Conservation (phyloP, 805 yeast genomes). For the Teunomyces pallodes region DNA sequence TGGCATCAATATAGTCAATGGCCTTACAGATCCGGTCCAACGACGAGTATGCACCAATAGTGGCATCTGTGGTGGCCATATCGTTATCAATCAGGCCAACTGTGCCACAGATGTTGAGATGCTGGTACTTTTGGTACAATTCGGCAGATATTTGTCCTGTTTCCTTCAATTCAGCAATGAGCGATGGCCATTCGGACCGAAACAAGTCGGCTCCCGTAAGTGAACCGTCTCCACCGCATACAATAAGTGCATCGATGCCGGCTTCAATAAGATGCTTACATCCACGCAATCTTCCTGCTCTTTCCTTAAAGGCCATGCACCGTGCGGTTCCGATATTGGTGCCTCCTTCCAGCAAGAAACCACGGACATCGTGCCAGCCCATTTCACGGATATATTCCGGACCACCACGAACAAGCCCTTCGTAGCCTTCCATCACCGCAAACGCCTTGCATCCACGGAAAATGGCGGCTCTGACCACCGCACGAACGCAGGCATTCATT, state of each 20-base stretch:
- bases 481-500: conserved; percentile 95
- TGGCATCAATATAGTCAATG: conserved; percentile 95
- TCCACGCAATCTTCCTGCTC: conserved; percentile 78
- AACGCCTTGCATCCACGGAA: conserved; percentile 83
- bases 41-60: conserved; percentile 95
- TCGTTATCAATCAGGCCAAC: conserved; percentile 98
- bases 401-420: conserved; percentile 89
- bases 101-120: conserved; percentile 84
- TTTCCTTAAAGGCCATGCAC: conserved; percentile 79
- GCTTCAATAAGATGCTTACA: conserved; percentile 79
- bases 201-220: conserved; percentile 95
- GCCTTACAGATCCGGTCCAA: conserved; percentile 89
- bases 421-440: conserved; percentile 92
- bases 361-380: conserved; percentile 94
- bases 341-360: conserved; percentile 91
- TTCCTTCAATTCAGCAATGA: conserved; percentile 66
- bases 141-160: conserved; percentile 56
- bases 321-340: conserved; percentile 96
- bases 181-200: conserved; percentile 91
- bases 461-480: conserved; percentile 92
- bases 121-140: conserved; percentile 59
- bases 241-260: conserved; percentile 93
- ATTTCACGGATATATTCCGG: conserved; percentile 64
- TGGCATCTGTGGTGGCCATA: conserved; percentile 95
- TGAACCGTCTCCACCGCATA: conserved; percentile 99